Evolutionary conservation across 352 stramenopile genomes (phyloP), one percentile per base, ranked within the genome.

Genomic region (Globisporangium paroecandrum): DNA sequence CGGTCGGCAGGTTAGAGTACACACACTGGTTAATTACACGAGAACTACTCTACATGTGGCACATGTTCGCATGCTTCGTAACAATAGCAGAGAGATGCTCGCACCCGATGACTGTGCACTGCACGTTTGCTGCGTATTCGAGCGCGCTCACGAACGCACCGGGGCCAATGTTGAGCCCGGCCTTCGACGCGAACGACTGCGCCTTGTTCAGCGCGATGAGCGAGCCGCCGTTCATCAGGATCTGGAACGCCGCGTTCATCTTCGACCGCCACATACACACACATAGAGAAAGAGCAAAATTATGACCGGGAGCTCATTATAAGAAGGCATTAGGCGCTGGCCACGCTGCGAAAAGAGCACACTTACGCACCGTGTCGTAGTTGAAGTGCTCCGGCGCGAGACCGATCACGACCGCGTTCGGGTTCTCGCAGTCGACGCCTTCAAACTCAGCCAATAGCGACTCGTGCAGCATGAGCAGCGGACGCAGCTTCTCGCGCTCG

Each of bases 341-440:
- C 5, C 32, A 36, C 32, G 7, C 32, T 9, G 7, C 32, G 4
- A 36, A 36, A 36, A 36, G 32, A 36, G 7, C 41, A 8, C 15
- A n/a, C n/a, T 49, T 49, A 20, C 41, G 41, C 15, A 85, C 81
- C 61, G 77, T 83, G 53, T 76, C 64, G 64, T 89, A 89, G 70
- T 89, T 76, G 65, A 89, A 89, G 8, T 81, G 69, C 20, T 80
- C 65, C 0, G 77, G 79, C 32, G 79, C 77, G 10, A 88, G 60
- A 1, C 77, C 81, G 13, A 89, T 64, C n/a, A 89, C 77, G n/a
- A 88, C 81, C 0, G 77, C 81, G 57, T 85, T 89, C 29, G 81
- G 81, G 58, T 83, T 71, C 3, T 70, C 62, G 46, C 59, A 54
- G 27, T 77, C 53, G 18, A 89, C 41, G 15, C 72, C 79, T 15